phyloP scores from a whole-genome alignment of 306 rosid species.

The Vachellia collinsii region DNA sequence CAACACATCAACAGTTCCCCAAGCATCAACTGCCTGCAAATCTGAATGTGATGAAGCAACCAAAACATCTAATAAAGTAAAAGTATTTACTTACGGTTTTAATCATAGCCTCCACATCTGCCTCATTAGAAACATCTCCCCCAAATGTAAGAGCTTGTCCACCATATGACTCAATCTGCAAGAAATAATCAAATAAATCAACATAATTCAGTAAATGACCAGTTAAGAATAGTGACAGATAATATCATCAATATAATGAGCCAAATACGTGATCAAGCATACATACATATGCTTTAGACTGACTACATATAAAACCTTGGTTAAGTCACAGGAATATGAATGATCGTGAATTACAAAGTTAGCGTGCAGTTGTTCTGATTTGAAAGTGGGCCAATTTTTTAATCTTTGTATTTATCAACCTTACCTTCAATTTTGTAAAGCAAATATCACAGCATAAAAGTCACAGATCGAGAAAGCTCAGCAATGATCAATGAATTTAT shows the following conservation, averaged over 20 bases:
- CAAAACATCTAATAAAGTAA: conserved; percentile 35
- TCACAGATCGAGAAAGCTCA: background rate
- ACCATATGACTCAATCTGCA: conserved; percentile 78
- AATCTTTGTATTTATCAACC: conserved; percentile 23
- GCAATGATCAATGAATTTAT: conserved; percentile 18
- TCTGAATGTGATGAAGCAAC: conserved; percentile 46
- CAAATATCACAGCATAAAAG: conserved; percentile 8
- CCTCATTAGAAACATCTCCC: conserved; percentile 92
- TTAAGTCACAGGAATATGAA: conserved; percentile 16
- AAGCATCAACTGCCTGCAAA: conserved; percentile 84
- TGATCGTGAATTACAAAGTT: conserved; percentile 25
- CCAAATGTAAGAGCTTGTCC: conserved; percentile 88
- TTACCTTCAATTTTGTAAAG: conserved; percentile 25
- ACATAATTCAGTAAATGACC: conserved; percentile 23
- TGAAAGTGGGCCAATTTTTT: background rate
- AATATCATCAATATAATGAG: conserved; percentile 7
- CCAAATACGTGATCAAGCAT: conserved; percentile 26
- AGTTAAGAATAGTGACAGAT: background rate
- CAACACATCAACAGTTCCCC: conserved; percentile 96
- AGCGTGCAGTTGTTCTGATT: background rate
- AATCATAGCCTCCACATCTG: conserved; percentile 83
- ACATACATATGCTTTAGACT: conserved; percentile 1
- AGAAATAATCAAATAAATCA: conserved; percentile 36
- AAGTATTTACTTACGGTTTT: conserved; percentile 67
- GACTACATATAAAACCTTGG: conserved; percentile 5